phyloP scores from a whole-genome alignment of 176 grass and related monocot genomes.

The Panicum miliaceum region DNA sequence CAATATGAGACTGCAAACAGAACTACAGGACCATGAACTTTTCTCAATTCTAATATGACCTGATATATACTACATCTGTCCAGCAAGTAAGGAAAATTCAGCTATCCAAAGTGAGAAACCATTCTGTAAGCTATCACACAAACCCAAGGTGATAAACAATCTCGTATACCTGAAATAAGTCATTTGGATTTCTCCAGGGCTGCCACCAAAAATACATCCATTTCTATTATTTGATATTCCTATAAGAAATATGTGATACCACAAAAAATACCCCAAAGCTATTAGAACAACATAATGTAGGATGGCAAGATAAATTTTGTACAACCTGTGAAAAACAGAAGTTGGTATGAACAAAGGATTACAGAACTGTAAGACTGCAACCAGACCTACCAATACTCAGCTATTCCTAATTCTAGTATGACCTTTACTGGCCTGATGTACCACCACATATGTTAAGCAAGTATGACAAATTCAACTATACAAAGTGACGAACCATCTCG shows the following conservation, averaged over 20 bases:
- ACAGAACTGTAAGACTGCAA: not conserved
- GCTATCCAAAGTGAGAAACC: not conserved
- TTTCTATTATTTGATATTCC: conserved; percentile 8
- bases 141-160: not conserved
- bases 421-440: not conserved
- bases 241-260: not conserved
- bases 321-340: not conserved
- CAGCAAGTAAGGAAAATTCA: not conserved
- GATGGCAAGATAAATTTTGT: not conserved
- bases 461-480: not conserved
- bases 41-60: not conserved
- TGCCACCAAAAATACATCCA: not conserved
- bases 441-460: not conserved
- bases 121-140: not conserved
- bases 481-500: not conserved
- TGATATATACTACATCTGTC: not conserved
- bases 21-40: not conserved
- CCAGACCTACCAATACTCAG: not conserved
- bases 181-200: not conserved
- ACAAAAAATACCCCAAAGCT: too few relatives aligned
- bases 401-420: not conserved
- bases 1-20: not conserved
- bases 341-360: conserved; percentile 3
- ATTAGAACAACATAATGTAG: too few relatives aligned
- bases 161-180: not conserved